A percentile compares a stretch with the other conserved stretches of the same genome.
Evolutionary conservation across 1,139 yeast species (phyloP).

Genomic region (Zygoascus hellenicus): DNA sequence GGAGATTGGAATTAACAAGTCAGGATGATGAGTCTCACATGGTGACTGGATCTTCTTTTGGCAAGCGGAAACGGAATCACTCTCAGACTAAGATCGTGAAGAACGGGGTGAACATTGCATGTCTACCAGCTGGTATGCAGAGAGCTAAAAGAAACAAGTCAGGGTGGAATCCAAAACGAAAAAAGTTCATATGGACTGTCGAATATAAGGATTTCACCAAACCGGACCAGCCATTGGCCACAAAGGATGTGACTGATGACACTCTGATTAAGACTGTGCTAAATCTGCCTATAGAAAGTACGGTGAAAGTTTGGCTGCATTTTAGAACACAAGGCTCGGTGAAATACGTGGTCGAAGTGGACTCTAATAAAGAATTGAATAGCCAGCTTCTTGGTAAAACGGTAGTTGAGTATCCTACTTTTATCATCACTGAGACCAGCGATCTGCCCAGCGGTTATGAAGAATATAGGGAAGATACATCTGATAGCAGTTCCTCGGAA

Average conservation of each 20-base stretch:
- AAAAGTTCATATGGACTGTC: slow-evolving; percentile 68
- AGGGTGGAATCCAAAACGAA: slow-evolving; percentile 62
- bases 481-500: slow-evolving; percentile 9
- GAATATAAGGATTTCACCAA: slow-evolving; percentile 48
- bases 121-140: slow-evolving; percentile 72
- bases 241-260: slow-evolving; percentile 3
- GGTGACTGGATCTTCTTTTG: slow-evolving; percentile 24
- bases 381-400: slow-evolving; percentile 49
- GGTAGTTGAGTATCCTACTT: slow-evolving; percentile 39
- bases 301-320: slow-evolving; percentile 1
- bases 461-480: slow-evolving; percentile 7
- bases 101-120: slow-evolving; percentile 48
- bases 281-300: slow-evolving; percentile 5
- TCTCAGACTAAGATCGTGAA: neutral
- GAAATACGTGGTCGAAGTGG: slow-evolving; percentile 15
- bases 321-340: neutral
- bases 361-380: slow-evolving; percentile 30
- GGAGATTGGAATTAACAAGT: slow-evolving; percentile 43
- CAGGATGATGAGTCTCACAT: slow-evolving; percentile 12
- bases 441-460: slow-evolving; percentile 13
- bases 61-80: slow-evolving; percentile 3
- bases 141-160: slow-evolving; percentile 62
- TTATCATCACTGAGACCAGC: slow-evolving; percentile 14
- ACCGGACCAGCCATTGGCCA: neutral
- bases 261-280: neutral